Percentiles rank a stretch among this genome's conserved stretches.
These are phyloP conservation scores for Tetracladium setigerum DNA, from an alignment of 495 filamentous ascomycete species.

Conservation along the genomic window DNA sequence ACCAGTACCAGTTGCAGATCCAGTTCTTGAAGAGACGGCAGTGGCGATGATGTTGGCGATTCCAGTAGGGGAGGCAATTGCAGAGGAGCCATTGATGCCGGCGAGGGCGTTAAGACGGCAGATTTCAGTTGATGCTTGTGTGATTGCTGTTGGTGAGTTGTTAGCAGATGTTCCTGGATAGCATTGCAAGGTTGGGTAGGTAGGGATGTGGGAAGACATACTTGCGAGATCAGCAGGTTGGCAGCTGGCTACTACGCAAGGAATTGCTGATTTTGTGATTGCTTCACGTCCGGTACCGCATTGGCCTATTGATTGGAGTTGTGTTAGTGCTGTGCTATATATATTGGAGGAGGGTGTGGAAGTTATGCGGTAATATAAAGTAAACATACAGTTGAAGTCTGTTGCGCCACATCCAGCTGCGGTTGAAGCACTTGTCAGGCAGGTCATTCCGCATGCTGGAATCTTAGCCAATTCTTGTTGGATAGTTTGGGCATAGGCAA, in stretches of 20 bases:
- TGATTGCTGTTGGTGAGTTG: too few species aligned
- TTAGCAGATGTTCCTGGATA: too few species aligned
- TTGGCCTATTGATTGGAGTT: not conserved
- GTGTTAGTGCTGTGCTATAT: too few species aligned
- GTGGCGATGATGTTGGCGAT: not conserved
- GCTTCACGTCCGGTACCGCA: not conserved
- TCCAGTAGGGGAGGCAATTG: not conserved
- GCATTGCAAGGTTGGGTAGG: too few species aligned
- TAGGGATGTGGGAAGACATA: too few species aligned
- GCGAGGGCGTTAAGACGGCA: constrained; percentile 4
- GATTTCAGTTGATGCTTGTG: not conserved
- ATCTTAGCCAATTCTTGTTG: not conserved
- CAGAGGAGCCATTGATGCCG: not conserved
- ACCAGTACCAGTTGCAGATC: not conserved
- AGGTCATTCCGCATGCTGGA: constrained; percentile 10
- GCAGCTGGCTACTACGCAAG: constrained; percentile 8
- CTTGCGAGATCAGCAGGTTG: constrained; percentile 1
- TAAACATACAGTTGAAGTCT: constrained; percentile 14
- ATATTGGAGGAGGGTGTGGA: too few species aligned
- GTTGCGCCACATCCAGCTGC: constrained; percentile 2
- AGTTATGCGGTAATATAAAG: too few species aligned
- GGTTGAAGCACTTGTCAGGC: constrained; percentile 5
- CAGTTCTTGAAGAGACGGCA: not conserved
- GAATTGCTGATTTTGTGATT: not conserved
- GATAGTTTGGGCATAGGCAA: constrained; percentile 12